Evolutionary conservation across 306 rosid genomes (phyloP).

Genomic region (Medicago truncatula): DNA sequence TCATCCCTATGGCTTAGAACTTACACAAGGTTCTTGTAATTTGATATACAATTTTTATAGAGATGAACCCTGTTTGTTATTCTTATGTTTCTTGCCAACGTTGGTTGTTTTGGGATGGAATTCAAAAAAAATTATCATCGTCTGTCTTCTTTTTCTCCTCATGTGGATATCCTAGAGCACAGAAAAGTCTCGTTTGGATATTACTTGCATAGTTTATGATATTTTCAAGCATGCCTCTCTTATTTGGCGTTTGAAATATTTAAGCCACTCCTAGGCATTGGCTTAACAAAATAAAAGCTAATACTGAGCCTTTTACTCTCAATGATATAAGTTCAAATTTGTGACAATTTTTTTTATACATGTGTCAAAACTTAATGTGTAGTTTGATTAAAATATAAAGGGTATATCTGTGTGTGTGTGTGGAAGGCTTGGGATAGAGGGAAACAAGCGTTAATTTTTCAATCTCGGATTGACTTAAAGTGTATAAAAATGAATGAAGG

Average conservation of each 20-base stretch:
- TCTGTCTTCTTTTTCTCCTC: background rate
- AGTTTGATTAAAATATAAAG: too few relatives aligned
- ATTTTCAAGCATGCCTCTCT: constrained; percentile 19
- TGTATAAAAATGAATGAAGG: constrained; percentile 7
- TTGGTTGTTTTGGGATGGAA: background rate
- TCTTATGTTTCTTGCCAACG: background rate
- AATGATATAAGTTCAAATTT: constrained; percentile 11
- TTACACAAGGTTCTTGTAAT: background rate
- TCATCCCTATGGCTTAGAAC: constrained; percentile 7
- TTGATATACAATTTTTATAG: background rate
- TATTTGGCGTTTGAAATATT: background rate
- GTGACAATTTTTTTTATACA: background rate
- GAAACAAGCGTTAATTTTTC: background rate
- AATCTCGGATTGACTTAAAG: background rate
- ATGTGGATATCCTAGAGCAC: background rate
- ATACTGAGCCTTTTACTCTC: background rate
- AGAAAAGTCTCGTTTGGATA: constrained; percentile 15
- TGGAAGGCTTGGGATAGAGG: background rate
- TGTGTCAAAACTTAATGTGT: background rate
- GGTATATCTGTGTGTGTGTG: background rate
- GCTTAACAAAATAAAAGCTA: background rate
- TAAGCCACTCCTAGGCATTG: background rate
- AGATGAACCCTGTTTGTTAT: background rate
- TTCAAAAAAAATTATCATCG: background rate
- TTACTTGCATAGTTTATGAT: constrained; percentile 12